Conservation (phyloP, 192 early-diverging fungal genomes). For the Endogone sp. region DNA sequence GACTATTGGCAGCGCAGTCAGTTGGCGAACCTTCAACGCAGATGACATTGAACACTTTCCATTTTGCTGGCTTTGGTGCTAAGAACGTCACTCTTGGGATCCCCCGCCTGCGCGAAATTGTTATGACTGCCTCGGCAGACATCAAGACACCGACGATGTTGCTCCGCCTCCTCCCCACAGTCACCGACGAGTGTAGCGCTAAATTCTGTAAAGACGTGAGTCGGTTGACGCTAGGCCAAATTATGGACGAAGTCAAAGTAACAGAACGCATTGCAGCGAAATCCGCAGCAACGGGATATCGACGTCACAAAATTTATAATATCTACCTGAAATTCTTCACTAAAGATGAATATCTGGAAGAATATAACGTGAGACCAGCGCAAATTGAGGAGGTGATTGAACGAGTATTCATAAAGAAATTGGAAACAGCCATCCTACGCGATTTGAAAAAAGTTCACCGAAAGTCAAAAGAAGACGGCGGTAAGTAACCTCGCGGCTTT, state of each 20-base stretch:
- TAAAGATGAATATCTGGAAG: slow-evolving; percentile 66
- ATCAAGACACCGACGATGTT: slow-evolving; percentile 95
- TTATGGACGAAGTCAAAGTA: slow-evolving; percentile 85
- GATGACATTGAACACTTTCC: slow-evolving; percentile 99
- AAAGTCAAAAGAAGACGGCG: slow-evolving; percentile 30
- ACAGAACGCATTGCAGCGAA: slow-evolving; percentile 67
- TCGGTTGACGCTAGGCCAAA: slow-evolving; percentile 72
- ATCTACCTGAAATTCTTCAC: slow-evolving; percentile 86
- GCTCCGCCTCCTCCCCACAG: slow-evolving; percentile 66
- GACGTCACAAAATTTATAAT: slow-evolving; percentile 72
- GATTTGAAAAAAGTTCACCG: slow-evolving; percentile 68
- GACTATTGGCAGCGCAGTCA: slow-evolving; percentile 93
- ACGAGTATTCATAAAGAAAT: slow-evolving; percentile 60
- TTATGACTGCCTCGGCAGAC: slow-evolving; percentile 93
- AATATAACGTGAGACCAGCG: slow-evolving; percentile 65
- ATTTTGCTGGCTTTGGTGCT: slow-evolving; percentile 94
- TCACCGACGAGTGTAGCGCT: slow-evolving; percentile 59
- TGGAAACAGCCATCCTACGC: slow-evolving; percentile 68
- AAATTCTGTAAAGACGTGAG: slow-evolving; percentile 70
- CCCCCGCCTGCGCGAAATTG: slow-evolving; percentile 98
- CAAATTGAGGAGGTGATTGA: slow-evolving; percentile 78
- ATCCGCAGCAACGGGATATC: slow-evolving; percentile 30
- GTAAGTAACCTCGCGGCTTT: slow-evolving; percentile 8
- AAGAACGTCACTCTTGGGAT: slow-evolving; percentile 99
- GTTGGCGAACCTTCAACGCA: slow-evolving; percentile 99